A percentile compares a stretch with the other conserved stretches of the same genome.
These are phyloP conservation scores for Cubamyces lactineus DNA, from an alignment of 768 basidiomycete genomes.

Conservation along the genomic window DNA sequence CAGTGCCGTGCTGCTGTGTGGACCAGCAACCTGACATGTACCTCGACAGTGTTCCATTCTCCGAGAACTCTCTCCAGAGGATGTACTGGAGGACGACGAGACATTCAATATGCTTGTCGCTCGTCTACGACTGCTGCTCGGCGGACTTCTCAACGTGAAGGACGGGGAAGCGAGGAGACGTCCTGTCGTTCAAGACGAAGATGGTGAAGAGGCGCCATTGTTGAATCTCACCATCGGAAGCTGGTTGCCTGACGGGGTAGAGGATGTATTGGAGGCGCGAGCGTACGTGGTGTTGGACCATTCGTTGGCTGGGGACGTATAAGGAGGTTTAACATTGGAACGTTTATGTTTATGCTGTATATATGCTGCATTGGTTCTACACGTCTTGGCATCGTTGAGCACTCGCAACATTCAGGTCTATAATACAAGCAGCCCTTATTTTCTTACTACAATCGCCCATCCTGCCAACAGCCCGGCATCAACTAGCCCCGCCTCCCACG, in stretches of 20 bases:
- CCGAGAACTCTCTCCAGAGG: slow-evolving; percentile 45
- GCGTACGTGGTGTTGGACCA: slow-evolving; percentile 21
- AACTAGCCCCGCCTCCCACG: slow-evolving; percentile 32
- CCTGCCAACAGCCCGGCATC: slow-evolving; percentile 25
- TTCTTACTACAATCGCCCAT: slow-evolving; percentile 30
- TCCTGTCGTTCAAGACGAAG: not conserved
- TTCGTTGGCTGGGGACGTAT: not conserved
- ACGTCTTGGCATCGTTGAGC: not conserved
- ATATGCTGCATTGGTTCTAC: not conserved
- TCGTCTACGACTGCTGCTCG: slow-evolving; percentile 50
- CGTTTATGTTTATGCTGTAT: slow-evolving; percentile 1
- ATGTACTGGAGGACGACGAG: slow-evolving; percentile 45
- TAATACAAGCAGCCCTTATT: not conserved
- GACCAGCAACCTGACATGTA: slow-evolving; percentile 23
- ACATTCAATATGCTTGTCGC: slow-evolving; percentile 43
- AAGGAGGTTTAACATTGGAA: not conserved
- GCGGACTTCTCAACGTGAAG: slow-evolving; percentile 49
- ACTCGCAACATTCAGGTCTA: too few relatives aligned
- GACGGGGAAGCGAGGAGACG: slow-evolving; percentile 25
- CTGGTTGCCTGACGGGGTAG: slow-evolving; percentile 16
- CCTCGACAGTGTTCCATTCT: slow-evolving; percentile 37
- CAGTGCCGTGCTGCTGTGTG: not conserved
- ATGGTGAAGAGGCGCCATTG: slow-evolving; percentile 1
- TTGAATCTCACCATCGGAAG: slow-evolving; percentile 22
- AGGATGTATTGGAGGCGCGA: slow-evolving; percentile 5